phyloP scores from a whole-genome alignment of 805 yeast genomes.

The Barnettozyma siamensis region DNA sequence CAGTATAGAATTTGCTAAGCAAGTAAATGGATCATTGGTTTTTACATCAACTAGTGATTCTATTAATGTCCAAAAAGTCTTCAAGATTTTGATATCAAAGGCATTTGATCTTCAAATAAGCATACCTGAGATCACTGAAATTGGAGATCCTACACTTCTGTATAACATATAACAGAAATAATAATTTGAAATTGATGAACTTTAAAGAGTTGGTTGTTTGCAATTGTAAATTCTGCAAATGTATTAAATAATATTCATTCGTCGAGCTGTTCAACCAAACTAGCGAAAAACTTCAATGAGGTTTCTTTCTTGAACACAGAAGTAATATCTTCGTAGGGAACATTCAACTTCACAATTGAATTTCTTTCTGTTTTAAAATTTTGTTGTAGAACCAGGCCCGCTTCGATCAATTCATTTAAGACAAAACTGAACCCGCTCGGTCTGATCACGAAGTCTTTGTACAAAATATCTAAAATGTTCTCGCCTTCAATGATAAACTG shows the following conservation, averaged over 20 bases:
- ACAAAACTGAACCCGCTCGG: conserved; percentile 55
- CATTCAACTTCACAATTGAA: conserved; percentile 55
- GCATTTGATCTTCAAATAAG: conserved; percentile 75
- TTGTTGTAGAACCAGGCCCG: conserved; percentile 67
- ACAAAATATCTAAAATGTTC: conserved; percentile 29
- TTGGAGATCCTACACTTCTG: conserved; percentile 89
- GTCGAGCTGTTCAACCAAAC: conserved; percentile 2
- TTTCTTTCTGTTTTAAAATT: conserved; percentile 62
- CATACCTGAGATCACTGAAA: conserved; percentile 73
- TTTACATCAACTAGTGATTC: conserved; percentile 92
- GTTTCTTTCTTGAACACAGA: conserved; percentile 55
- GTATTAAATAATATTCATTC: neutral
- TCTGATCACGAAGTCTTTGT: conserved; percentile 37
- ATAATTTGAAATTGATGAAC: no score
- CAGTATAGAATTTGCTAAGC: conserved; percentile 79
- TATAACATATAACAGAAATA: conserved; percentile 32
- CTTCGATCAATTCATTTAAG: conserved; percentile 66
- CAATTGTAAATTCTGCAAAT: neutral
- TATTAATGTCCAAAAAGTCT: conserved; percentile 88
- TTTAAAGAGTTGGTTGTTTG: no score
- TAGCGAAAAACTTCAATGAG: conserved; percentile 25
- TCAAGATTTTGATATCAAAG: conserved; percentile 83
- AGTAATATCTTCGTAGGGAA: conserved; percentile 65
- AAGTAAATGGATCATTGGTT: conserved; percentile 79
- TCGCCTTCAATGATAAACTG: conserved; percentile 27